These are phyloP conservation scores for Phytopythium vexans DNA, from an alignment of 352 stramenopile genomes.

Conservation along the genomic window DNA sequence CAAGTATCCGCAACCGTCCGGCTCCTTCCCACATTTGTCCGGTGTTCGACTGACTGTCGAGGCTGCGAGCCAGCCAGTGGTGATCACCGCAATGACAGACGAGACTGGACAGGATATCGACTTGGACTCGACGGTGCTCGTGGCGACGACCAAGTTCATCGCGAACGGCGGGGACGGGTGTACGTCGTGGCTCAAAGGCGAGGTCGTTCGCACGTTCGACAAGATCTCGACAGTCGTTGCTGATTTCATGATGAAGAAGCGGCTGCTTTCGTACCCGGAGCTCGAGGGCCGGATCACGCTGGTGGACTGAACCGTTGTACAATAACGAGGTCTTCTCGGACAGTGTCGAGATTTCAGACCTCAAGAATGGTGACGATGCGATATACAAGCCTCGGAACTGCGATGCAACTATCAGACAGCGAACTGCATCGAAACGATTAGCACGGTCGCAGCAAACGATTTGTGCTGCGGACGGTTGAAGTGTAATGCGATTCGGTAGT, in stretches of 20 bases:
- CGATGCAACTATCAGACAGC: too few species aligned
- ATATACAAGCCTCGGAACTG: too few species aligned
- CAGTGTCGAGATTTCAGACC: too few species aligned
- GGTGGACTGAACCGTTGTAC: constrained; percentile 33
- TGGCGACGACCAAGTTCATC: constrained; percentile 84
- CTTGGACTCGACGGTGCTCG: constrained; percentile 43
- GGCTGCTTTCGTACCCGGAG: constrained; percentile 55
- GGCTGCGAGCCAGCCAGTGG: constrained; percentile 11
- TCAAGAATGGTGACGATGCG: too few species aligned
- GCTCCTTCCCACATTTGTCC: constrained; percentile 81
- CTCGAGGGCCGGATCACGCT: constrained; percentile 60
- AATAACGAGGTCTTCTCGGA: too few species aligned
- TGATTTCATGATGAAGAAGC: constrained; percentile 66
- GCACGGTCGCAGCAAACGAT: too few species aligned
- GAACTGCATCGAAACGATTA: too few species aligned
- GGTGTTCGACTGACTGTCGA: constrained; percentile 43
- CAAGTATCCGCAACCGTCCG: constrained; percentile 73
- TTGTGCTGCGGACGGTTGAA: too few species aligned
- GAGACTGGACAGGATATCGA: constrained; percentile 47
- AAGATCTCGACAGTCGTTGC: constrained; percentile 51
- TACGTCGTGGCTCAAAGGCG: constrained; percentile 61
- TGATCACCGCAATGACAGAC: constrained; percentile 41
- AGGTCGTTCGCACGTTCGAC: constrained; percentile 41
- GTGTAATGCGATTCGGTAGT: too few species aligned
- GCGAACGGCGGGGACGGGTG: constrained; percentile 74